Evolutionary conservation across 2,329 filamentous ascomycete species (phyloP), one percentile per base, ranked within the genome.

Genomic region (Ceratocystis papillata): DNA sequence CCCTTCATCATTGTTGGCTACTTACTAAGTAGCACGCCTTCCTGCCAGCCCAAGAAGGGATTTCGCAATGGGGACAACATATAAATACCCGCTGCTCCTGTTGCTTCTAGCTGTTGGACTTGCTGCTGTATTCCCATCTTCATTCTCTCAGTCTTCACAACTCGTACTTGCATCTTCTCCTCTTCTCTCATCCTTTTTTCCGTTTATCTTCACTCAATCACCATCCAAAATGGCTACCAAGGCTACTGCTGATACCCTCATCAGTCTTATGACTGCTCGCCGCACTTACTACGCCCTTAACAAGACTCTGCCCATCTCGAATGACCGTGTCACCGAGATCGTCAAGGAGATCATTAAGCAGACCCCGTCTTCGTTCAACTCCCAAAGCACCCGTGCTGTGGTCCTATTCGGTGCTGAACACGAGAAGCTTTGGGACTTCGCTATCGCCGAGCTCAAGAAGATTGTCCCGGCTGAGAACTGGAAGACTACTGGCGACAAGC

Each of bases 281-380:
- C 87, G 88, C 76, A 82, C 83, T 73, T 77, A 81, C 80, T 90
- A 92, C 79, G 75, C 79, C 64, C 82, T 90, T 67, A 82, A 79
- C 79, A 87, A 87, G 77, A 77, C 83, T 69, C 79, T 87, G 30
- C 73, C 84, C 73, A 78, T 87, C 74, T 74, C 79, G 71, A 63
- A 72, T 45, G 79, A 80, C 70, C 79, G 82, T 72, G 79, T 92
- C 75, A 77, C 83, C 72, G 82, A 88, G 71, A 83, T 92, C 73
- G 81, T 86, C 74, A 77, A 80, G 74, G 75, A 83, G 70, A 80
- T 84, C 65, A 79, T 94, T 70, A 79, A 84, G 68, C 80, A 90
- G 75, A 81, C 87, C 1, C 92, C 92, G 53, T 87, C 84, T 64
- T 85, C 87, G 70, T 96, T 96, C 86, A 96, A 96, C 84, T 88